phyloP scores from a whole-genome alignment of 257 asterid genomes.

The Coffea canephora region DNA sequence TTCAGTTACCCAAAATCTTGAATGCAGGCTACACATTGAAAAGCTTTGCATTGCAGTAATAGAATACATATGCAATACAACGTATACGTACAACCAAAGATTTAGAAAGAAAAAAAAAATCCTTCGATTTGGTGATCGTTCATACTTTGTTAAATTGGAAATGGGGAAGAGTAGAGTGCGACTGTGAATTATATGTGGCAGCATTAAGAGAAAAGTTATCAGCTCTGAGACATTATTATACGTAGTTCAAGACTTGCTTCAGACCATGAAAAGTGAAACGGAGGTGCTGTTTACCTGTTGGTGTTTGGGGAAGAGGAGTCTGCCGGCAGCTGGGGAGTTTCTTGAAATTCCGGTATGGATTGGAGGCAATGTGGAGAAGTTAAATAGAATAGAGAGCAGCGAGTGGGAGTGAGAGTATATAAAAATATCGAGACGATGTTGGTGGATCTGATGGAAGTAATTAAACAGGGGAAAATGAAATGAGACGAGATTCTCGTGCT shows the following conservation, averaged over 20 bases:
- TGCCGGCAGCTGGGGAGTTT: conserved; percentile 10
- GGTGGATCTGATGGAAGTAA: conserved; percentile 40
- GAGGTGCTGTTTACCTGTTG: not conserved
- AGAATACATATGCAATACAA: not conserved
- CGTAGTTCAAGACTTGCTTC: not conserved
- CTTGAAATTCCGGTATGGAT: conserved; percentile 13
- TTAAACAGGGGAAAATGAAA: conserved; percentile 3
- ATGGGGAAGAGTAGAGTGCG: too few relatives aligned
- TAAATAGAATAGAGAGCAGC: not conserved
- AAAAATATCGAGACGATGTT: not conserved
- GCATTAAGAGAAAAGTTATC: too few relatives aligned
- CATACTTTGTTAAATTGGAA: too few relatives aligned
- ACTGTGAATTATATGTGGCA: too few relatives aligned
- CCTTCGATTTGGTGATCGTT: too few relatives aligned
- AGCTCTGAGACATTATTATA: too few relatives aligned
- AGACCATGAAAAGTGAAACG: not conserved
- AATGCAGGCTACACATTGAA: not conserved
- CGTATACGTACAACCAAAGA: not conserved
- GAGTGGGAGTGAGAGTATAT: not conserved
- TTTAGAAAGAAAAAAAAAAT: too few relatives aligned
- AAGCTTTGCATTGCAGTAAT: not conserved
- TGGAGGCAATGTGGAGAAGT: not conserved
- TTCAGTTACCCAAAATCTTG: not conserved
- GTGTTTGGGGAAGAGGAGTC: not conserved
- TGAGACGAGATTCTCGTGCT: conserved; percentile 55